Percentiles rank a stretch among this genome's conserved stretches.
Evolutionary conservation across 441 rosid genomes (phyloP).

Genomic region (Isatis lusitanica): DNA sequence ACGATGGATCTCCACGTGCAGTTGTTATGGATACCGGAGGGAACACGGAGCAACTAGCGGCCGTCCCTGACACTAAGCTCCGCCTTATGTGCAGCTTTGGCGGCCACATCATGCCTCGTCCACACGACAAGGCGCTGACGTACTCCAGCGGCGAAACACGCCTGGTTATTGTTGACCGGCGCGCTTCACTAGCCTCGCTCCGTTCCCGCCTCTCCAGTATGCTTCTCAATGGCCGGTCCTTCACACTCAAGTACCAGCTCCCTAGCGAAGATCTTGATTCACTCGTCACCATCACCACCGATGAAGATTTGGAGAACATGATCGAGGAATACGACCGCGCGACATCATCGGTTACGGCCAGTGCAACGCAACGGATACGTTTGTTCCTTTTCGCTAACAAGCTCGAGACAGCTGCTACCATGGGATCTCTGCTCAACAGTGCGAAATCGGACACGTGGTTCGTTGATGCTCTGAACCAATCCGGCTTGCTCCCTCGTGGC

Average conservation of each 20-base stretch:
- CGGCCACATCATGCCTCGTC: conserved; percentile 70
- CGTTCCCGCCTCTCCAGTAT: conserved; percentile 54
- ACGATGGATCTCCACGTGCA: conserved; percentile 35
- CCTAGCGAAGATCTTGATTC: conserved; percentile 71
- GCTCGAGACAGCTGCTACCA: conserved; percentile 56
- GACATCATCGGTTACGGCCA: conserved; percentile 26
- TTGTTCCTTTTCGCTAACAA: conserved; percentile 53
- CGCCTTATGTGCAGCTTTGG: conserved; percentile 65
- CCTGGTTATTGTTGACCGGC: conserved; percentile 55
- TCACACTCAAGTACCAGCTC: conserved; percentile 69
- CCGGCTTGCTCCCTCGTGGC: conserved; percentile 53
- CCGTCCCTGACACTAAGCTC: conserved; percentile 51
- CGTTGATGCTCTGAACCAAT: conserved; percentile 61
- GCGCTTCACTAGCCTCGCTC: conserved; percentile 46
- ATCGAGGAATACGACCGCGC: conserved; percentile 61
- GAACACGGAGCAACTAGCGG: conserved; percentile 30
- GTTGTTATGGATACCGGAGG: conserved; percentile 32
- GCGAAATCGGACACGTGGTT: conserved; percentile 64
- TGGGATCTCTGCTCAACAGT: conserved; percentile 56
- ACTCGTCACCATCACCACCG: conserved; percentile 57
- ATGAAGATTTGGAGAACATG: conserved; percentile 72
- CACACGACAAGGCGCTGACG: conserved; percentile 60
- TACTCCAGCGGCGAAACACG: conserved; percentile 66
- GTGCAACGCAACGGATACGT: conserved; percentile 46
- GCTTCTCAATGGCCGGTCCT: conserved; percentile 54